phyloP scores from a whole-genome alignment of 352 stramenopile species.

The Globisporangium polare region DNA sequence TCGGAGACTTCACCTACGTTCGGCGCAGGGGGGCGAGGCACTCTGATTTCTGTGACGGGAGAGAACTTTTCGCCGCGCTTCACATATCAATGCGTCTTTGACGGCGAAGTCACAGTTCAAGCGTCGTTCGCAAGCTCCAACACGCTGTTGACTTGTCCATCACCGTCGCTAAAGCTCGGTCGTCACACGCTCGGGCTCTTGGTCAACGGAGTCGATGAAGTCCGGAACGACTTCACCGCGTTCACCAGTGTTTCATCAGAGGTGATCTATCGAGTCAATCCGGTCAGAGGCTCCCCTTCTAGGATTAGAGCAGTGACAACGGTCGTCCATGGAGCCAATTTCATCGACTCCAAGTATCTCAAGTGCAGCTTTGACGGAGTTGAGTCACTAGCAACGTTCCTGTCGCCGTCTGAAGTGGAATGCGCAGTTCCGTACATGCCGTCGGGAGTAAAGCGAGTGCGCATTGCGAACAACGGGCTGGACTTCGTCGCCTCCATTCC shows the following conservation, averaged over 20 bases:
- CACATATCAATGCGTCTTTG: slow-evolving; percentile 34
- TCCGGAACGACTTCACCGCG: slow-evolving; percentile 24
- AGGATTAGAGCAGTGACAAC: slow-evolving; percentile 15
- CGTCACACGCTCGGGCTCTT: slow-evolving; percentile 29
- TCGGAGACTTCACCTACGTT: slow-evolving; percentile 19
- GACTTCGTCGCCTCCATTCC: slow-evolving; percentile 30
- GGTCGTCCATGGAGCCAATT: slow-evolving; percentile 41
- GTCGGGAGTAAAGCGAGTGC: slow-evolving; percentile 34
- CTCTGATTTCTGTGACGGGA: slow-evolving; percentile 20
- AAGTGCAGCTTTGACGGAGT: slow-evolving; percentile 42
- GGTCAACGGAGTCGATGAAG: slow-evolving; percentile 13
- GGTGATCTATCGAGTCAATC: slow-evolving; percentile 25
- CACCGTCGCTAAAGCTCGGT: slow-evolving; percentile 24
- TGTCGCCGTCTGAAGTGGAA: slow-evolving; percentile 45
- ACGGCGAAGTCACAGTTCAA: slow-evolving; percentile 7
- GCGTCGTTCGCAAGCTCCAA: slow-evolving; percentile 8
- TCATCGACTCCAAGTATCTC: slow-evolving; percentile 39
- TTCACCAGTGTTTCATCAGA: slow-evolving; percentile 35
- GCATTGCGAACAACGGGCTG: slow-evolving; percentile 54
- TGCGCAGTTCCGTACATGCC: slow-evolving; percentile 49
- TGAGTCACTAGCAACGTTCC: slow-evolving; percentile 26
- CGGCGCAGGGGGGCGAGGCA: slow-evolving; percentile 29
- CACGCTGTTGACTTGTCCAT: slow-evolving; percentile 21
- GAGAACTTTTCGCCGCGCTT: slow-evolving; percentile 20
- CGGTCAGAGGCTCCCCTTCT: slow-evolving; percentile 23